Base-by-base conservation (phyloP, 495 filamentous ascomycete genomes). In the Penicillium mononematosum region DNA sequence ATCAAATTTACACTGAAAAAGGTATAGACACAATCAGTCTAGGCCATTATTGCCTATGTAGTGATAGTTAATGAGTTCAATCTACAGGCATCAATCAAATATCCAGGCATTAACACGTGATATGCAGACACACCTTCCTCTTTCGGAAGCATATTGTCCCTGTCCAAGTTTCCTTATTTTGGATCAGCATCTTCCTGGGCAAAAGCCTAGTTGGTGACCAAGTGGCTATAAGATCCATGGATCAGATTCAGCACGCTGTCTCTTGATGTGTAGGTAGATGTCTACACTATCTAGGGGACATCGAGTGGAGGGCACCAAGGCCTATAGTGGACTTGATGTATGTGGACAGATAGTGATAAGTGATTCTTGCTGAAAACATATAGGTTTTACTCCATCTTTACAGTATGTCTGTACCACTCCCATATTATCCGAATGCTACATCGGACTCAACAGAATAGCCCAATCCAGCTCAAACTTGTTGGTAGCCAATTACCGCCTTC, bases 401-500 rank as follows among this genome's bases (percentile, higher is more conserved):
- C 36, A 27, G 10, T 41, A 9, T 29, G 0, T n/a, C 7, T 42
- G 50, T 42, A 19, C 19, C 24, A 38, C 36, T 16, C 20, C 9
- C 2, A 52, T 52, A 52, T 42, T 41, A 25, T 4, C 36, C 50
- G 36, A 52, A 42, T 52, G 27, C 50, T 29, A 52, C 36, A 31
- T 48, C 17, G 29, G 27, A 19, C 14, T 34, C 8, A n/a, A 9
- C 14, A 17, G 31, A 19, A 17, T 27, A 29, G 11, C 25, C 22
- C 25, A 39, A 39, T 39, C n/a, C 36, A 39, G n/a, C n/a, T 6
- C 16, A 16, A 46, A 12, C 9, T 27, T 29, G 45, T 47, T n/a
- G n/a, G 14, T n/a, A 55, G 22, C 53, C 53, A 55, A 55, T 55
- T 32, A 36, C 22, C 44, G 27, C 32, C 20, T 9, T 22, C 31